Evolutionary conservation across 306 rosid species (phyloP).

Genomic region (Cyamopsis tetragonoloba): DNA sequence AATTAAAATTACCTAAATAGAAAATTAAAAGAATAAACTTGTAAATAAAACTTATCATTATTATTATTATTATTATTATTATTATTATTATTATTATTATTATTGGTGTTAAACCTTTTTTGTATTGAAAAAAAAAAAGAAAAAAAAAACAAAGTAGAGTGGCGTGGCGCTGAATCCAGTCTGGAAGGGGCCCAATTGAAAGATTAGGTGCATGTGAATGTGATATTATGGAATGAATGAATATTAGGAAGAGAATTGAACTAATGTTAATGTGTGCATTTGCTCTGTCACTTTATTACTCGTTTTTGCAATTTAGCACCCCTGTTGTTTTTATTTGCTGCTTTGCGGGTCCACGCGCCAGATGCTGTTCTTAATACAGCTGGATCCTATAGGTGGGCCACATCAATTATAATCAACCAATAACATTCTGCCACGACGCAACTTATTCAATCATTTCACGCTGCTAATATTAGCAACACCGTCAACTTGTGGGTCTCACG

Average conservation of each 20-base stretch:
- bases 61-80: too few relatives aligned
- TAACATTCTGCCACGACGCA: slow-evolving; percentile 27
- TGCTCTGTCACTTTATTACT: slow-evolving; percentile 2
- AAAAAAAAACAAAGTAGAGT: slow-evolving; percentile 1
- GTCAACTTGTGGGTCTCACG: not conserved
- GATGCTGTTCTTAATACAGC: slow-evolving; percentile 40
- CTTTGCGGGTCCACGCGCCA: slow-evolving; percentile 17
- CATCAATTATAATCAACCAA: slow-evolving; percentile 17
- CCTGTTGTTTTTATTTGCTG: not conserved
- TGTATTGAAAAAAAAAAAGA: not conserved
- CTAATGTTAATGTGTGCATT: not conserved
- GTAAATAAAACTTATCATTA: too few relatives aligned
- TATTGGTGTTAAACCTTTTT: not conserved
- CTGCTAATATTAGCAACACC: slow-evolving; percentile 14
- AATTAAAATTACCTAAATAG: too few relatives aligned
- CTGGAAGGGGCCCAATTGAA: slow-evolving; percentile 49
- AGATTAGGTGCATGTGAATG: slow-evolving; percentile 47
- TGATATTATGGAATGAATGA: not conserved
- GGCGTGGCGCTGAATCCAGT: slow-evolving; percentile 34
- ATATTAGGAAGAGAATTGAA: not conserved
- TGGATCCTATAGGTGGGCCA: slow-evolving; percentile 38
- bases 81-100: not conserved
- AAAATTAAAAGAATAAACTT: too few relatives aligned
- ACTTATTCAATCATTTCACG: slow-evolving; percentile 20
- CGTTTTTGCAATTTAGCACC: not conserved